Evolutionary conservation across 257 asterid genomes (phyloP).

Genomic region (Petunia axillaris): DNA sequence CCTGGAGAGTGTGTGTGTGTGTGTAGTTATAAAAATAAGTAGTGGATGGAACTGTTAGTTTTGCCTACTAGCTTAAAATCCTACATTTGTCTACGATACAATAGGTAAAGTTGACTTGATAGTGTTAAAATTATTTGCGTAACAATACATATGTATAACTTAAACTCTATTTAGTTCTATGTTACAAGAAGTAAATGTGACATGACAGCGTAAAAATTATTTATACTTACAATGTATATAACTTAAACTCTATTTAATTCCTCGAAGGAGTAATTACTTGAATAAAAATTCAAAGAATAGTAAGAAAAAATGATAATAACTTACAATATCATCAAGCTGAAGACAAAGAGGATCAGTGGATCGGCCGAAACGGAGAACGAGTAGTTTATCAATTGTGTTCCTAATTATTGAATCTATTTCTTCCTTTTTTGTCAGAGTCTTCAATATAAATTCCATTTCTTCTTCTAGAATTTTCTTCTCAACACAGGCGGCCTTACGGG

Average conservation of each 20-base stretch:
- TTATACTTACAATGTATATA: not conserved
- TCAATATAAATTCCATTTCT: constrained; percentile 69
- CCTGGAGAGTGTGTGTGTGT: no score
- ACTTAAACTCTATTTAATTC: not conserved
- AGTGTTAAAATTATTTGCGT: no score
- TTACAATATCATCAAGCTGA: constrained; percentile 85
- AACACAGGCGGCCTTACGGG: no score
- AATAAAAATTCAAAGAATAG: not conserved
- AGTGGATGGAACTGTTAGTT: not conserved
- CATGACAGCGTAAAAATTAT: no score
- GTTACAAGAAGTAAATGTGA: no score
- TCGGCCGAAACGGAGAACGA: constrained; percentile 93
- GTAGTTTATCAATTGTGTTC: constrained; percentile 88
- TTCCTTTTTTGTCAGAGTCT: constrained; percentile 62
- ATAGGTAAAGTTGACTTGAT: no score
- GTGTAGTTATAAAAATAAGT: not conserved
- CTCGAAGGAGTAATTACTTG: not conserved
- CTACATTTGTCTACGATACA: not conserved
- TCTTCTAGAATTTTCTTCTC: not conserved
- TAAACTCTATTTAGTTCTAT: no score
- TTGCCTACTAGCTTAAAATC: not conserved
- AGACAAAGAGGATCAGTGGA: constrained; percentile 74
- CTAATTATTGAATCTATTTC: constrained; percentile 73
- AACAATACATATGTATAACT: no score
- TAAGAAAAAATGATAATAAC: not conserved